Percentiles rank a stretch among this genome's conserved stretches.
Conservation (phyloP, 345 rosid species). For the Heritiera fomes region DNA sequence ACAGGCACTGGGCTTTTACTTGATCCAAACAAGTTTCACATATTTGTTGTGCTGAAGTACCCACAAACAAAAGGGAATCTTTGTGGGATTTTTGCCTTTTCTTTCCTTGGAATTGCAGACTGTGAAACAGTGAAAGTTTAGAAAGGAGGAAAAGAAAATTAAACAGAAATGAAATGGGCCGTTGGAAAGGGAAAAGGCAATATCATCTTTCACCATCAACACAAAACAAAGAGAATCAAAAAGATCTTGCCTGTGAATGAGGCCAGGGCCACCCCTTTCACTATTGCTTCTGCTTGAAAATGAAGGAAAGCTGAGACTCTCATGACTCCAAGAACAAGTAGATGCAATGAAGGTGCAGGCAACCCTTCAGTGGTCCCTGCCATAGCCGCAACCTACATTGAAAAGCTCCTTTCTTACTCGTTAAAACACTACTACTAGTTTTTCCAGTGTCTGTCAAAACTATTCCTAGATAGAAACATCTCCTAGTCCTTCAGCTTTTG, state of each 20-base stretch:
- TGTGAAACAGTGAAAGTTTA: constrained; percentile 26
- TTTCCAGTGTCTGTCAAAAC: background rate
- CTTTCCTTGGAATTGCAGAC: constrained; percentile 27
- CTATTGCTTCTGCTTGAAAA: constrained; percentile 41
- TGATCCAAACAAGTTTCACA: constrained; percentile 26
- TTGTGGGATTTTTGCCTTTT: constrained; percentile 26
- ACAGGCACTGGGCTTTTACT: constrained; percentile 19
- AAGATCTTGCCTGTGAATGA: constrained; percentile 55
- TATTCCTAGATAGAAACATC: background rate
- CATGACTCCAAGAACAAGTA: constrained; percentile 28
- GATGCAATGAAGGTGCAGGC: constrained; percentile 24
- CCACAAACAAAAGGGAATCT: constrained; percentile 32
- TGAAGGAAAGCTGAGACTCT: constrained; percentile 34
- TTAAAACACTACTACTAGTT: background rate
- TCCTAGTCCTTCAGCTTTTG: background rate
- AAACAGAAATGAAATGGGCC: constrained; percentile 37
- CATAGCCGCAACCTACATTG: constrained; percentile 21
- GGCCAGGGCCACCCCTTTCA: constrained; percentile 46
- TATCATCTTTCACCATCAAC: constrained; percentile 49
- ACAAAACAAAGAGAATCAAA: constrained; percentile 58
- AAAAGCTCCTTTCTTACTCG: constrained; percentile 26
- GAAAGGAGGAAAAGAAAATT: background rate
- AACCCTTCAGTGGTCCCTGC: constrained; percentile 38
- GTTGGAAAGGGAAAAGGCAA: constrained; percentile 49
- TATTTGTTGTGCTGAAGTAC: constrained; percentile 10